Conservation (phyloP, 2,329 filamentous ascomycete species). For the Colletotrichum neosansevieriae region DNA sequence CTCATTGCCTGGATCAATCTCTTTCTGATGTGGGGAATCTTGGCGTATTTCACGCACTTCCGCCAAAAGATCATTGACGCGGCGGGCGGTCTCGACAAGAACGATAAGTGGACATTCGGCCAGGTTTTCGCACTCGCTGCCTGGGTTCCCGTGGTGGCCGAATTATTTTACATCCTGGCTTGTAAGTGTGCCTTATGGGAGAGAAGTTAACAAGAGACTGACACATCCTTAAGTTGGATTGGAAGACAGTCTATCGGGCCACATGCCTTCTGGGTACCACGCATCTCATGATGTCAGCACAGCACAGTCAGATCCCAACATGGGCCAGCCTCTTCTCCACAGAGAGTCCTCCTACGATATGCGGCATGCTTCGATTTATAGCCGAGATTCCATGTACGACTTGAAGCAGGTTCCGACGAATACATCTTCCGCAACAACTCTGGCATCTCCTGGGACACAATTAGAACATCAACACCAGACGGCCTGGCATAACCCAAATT, state of each 20-base stretch:
- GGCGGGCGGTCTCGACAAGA: slow-evolving; percentile 41
- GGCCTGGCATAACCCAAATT: slow-evolving; percentile 10
- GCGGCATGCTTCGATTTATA: slow-evolving; percentile 16
- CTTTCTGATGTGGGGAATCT: slow-evolving; percentile 46
- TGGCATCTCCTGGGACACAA: not conserved
- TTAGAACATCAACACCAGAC: not conserved
- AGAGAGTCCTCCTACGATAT: slow-evolving; percentile 6
- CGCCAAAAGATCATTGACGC: slow-evolving; percentile 36
- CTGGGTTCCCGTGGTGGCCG: slow-evolving; percentile 47
- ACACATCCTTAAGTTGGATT: slow-evolving; percentile 14
- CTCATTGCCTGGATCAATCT: slow-evolving; percentile 37
- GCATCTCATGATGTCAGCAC: slow-evolving; percentile 7
- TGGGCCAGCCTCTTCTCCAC: slow-evolving; percentile 28
- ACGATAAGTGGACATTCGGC: slow-evolving; percentile 48
- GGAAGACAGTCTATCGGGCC: slow-evolving; percentile 35
- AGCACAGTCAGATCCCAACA: slow-evolving; percentile 10
- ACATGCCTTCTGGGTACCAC: slow-evolving; percentile 36
- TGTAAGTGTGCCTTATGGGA: slow-evolving; percentile 42
- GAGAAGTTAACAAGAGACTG: not conserved
- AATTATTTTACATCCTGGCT: slow-evolving; percentile 44
- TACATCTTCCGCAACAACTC: not conserved
- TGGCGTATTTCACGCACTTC: slow-evolving; percentile 46
- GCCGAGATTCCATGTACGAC: slow-evolving; percentile 2
- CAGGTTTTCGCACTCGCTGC: slow-evolving; percentile 48
- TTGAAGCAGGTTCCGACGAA: slow-evolving; percentile 1